Evolutionary conservation across 202 grass and related monocot genomes (phyloP).

Genomic region (Setaria italica): DNA sequence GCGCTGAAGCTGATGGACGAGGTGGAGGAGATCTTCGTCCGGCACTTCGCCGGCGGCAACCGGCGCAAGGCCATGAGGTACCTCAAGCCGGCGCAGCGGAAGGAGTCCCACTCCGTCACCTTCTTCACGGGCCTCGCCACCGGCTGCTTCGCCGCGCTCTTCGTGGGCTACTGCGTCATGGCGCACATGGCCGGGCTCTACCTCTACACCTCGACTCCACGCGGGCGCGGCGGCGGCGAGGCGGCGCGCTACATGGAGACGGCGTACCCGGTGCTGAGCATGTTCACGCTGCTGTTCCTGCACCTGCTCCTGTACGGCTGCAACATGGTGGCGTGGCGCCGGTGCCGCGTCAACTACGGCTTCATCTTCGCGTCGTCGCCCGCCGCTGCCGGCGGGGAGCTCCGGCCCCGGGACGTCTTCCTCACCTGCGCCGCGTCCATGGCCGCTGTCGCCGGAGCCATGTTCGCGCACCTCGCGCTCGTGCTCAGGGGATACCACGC

Average conservation of each 20-base stretch:
- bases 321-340: constrained; percentile 79
- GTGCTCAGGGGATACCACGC: constrained; percentile 49
- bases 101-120: constrained; percentile 60
- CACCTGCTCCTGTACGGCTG: constrained; percentile 82
- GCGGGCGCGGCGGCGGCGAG: constrained; percentile 29
- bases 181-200: constrained; percentile 68
- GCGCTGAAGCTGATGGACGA: constrained; percentile 76
- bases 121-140: constrained; percentile 75
- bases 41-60: constrained; percentile 63
- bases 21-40: constrained; percentile 73
- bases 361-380: constrained; percentile 75
- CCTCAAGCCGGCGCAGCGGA: constrained; percentile 62
- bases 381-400: constrained; percentile 37
- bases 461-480: constrained; percentile 72
- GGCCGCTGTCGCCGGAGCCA: constrained; percentile 60
- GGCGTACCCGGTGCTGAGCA: constrained; percentile 78
- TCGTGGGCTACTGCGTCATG: constrained; percentile 71
- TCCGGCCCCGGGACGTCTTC: constrained; percentile 70
- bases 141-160: constrained; percentile 76
- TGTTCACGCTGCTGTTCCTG: constrained; percentile 81
- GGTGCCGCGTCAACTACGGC: constrained; percentile 72
- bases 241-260: constrained; percentile 76
- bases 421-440: constrained; percentile 65
- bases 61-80: constrained; percentile 81
- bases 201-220: neutral